These are phyloP conservation scores for Rossbeevera mucosa DNA, from an alignment of 768 basidiomycete genomes.

Conservation along the genomic window DNA sequence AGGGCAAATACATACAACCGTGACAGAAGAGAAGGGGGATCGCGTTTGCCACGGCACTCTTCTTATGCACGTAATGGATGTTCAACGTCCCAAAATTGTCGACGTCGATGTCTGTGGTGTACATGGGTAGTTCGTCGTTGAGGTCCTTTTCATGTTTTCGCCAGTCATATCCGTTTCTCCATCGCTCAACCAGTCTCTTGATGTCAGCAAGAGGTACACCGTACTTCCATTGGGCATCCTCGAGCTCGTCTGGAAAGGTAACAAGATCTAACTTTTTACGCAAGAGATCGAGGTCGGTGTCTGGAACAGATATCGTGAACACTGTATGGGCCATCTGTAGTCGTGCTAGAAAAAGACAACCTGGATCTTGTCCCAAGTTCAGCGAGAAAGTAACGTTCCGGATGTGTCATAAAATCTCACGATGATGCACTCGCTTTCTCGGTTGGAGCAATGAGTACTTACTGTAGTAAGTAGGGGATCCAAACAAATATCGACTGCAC, in stretches of 20 bases:
- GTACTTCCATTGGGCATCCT: conserved; percentile 47
- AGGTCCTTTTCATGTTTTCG: conserved; percentile 45
- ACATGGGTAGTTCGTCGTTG: conserved; percentile 53
- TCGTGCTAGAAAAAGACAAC: too few relatives aligned
- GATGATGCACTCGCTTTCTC: too few relatives aligned
- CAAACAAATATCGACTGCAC: too few relatives aligned
- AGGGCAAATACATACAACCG: conserved; percentile 49
- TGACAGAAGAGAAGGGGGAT: conserved; percentile 64
- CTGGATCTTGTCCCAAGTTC: too few relatives aligned
- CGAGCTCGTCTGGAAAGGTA: conserved; percentile 53
- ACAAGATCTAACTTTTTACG: conserved; percentile 44
- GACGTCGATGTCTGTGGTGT: conserved; percentile 47
- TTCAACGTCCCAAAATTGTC: conserved; percentile 44
- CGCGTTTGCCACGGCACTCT: conserved; percentile 47
- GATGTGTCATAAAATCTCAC: too few relatives aligned
- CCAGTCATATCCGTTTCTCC: conserved; percentile 57
- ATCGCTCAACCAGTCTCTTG: conserved; percentile 42
- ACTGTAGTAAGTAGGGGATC: too few relatives aligned
- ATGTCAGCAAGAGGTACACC: conserved; percentile 48
- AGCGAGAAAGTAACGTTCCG: too few relatives aligned
- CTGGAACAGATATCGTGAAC: conserved; percentile 47
- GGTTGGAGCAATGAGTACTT: too few relatives aligned
- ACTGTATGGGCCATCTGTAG: too few relatives aligned
- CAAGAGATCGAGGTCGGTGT: conserved; percentile 37
- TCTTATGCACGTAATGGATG: conserved; percentile 58